phyloP scores from a whole-genome alignment of 2,329 filamentous ascomycete genomes.

The Neoscytalidium dimidiatum region DNA sequence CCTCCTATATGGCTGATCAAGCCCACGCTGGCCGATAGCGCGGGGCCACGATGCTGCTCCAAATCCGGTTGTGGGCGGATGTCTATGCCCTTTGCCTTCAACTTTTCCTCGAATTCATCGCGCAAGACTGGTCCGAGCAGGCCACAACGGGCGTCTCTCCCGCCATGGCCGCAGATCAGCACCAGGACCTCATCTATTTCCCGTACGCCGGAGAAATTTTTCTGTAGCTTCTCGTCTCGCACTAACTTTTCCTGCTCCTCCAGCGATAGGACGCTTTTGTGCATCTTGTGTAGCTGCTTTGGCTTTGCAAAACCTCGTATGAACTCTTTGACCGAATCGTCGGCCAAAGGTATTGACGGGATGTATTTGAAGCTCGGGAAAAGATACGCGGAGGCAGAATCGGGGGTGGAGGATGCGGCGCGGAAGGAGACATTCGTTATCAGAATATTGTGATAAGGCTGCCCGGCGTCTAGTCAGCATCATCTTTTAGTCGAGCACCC shows the following conservation, averaged over 20 bases:
- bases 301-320: conserved; percentile 69
- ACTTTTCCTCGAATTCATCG: conserved; percentile 66
- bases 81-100: conserved; percentile 51
- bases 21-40: conserved; percentile 59
- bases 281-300: conserved; percentile 60
- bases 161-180: conserved; percentile 84
- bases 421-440: conserved; percentile 76
- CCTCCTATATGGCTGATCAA: conserved; percentile 80
- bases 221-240: conserved; percentile 52
- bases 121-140: conserved; percentile 73
- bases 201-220: conserved; percentile 56
- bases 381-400: conserved; percentile 68
- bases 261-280: conserved; percentile 56
- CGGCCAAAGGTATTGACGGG: conserved; percentile 66
- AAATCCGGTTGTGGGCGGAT: conserved; percentile 45
- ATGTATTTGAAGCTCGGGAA: conserved; percentile 84
- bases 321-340: conserved; percentile 56
- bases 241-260: conserved; percentile 48
- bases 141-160: conserved; percentile 80
- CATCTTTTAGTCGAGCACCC: neutral
- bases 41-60: conserved; percentile 23
- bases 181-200: conserved; percentile 71
- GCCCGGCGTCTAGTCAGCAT: neutral
- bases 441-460: conserved; percentile 84
- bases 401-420: conserved; percentile 48